Base-by-base conservation (phyloP, 148 eudicot species). In the Fagopyrum tataricum region DNA sequence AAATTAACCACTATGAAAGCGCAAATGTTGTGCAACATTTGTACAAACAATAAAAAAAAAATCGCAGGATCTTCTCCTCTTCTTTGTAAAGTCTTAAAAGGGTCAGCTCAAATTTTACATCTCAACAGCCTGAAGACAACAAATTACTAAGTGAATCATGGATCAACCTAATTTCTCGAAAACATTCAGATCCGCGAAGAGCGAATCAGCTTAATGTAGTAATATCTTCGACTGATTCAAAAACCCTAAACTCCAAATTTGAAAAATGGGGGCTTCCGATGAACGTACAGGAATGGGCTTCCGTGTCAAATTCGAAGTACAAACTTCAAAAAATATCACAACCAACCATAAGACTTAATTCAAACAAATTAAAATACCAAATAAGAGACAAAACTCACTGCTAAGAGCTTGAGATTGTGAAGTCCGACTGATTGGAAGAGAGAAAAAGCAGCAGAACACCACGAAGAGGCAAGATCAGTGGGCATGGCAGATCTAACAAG, bases 361-460 rank as follows among this genome's bases (percentile, higher is more conserved):
- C 14, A 18, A 56, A 64, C 44, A 51, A 77, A 67, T 8, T 59
- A 3, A 78, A 74, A 58, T 6, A 40, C 1, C 44, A 39, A 23
- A n/a, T 62, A 69, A 56, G 49, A 24, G 44, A 56, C 40, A 67
- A 41, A 39, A 48, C 58, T 85, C 52, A 85, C 88, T 82, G 46
- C 70, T 73, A 5, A 37, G 44, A 80, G 80, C 82, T 80, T 47
- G 49, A 78, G 70, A 68, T 61, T 40, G 26, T 49, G 75, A 67
- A 62, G 43, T 59, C 40, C 10, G 4, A 47, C 55, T 55, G 78
- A 82, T 77, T 80, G 68, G 55, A 74, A 49, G 52, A n/a, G 52
- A 70, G 7, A 47, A 39, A 21, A 39, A n/a, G 58, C 39, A 42
- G 52, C 55, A 24, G 67, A 69, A 20, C 23, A 61, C 66, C 26